Conservation (phyloP, 768 basidiomycete genomes). For the Coprinopsis marcescibilis region DNA sequence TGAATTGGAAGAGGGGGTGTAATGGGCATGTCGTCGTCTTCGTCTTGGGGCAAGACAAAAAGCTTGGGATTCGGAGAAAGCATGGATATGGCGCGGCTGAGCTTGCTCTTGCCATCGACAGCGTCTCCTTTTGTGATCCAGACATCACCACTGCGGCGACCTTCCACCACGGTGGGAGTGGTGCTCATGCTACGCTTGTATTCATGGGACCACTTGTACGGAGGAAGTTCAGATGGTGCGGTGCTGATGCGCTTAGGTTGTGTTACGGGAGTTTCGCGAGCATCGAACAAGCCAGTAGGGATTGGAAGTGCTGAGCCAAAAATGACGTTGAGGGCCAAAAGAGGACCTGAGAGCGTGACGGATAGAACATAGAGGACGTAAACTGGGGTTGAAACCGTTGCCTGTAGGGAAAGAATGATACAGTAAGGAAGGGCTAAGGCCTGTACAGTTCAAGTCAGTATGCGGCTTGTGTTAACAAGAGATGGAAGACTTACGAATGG, state of each 20-base stretch:
- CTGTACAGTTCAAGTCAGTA: constrained; percentile 27
- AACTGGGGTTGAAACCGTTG: constrained; percentile 28
- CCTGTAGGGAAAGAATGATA: constrained; percentile 34
- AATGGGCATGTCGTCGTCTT: constrained; percentile 37
- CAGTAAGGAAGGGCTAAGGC: constrained; percentile 61
- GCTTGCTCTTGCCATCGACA: constrained; percentile 55
- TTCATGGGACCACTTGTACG: constrained; percentile 43
- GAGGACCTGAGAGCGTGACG: constrained; percentile 61
- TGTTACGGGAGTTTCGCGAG: constrained; percentile 31
- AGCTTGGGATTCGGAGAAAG: constrained; percentile 60
- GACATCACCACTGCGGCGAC: constrained; percentile 66
- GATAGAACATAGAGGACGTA: constrained; percentile 56
- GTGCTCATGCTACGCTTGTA: constrained; percentile 61
- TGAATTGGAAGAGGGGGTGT: constrained; percentile 63
- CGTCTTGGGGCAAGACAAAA: constrained; percentile 56
- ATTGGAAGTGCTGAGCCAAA: constrained; percentile 61
- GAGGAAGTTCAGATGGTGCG: constrained; percentile 37
- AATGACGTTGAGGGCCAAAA: constrained; percentile 57
- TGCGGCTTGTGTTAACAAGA: neutral
- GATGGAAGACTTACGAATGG: constrained; percentile 49
- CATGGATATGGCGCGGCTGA: constrained; percentile 59
- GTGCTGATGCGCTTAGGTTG: constrained; percentile 28
- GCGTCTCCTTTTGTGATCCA: constrained; percentile 74
- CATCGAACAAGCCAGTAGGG: constrained; percentile 59
- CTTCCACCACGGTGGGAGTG: constrained; percentile 64